Conservation (phyloP, 2,329 filamentous ascomycete species). For the Aspergillus brunneoviolaceus region DNA sequence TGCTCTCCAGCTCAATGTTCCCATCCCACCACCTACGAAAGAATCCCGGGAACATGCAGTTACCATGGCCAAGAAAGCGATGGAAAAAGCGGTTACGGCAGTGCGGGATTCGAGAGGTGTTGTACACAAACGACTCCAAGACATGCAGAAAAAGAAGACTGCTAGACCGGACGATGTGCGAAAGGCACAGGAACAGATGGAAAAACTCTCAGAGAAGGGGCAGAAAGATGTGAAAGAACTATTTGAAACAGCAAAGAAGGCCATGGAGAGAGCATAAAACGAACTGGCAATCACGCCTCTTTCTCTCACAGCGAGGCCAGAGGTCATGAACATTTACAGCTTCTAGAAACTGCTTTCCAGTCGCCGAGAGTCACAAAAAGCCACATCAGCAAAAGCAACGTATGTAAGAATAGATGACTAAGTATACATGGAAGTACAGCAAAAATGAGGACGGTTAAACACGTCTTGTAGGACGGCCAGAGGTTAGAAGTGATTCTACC, state of each 20-base stretch:
- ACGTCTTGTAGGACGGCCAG: constrained; percentile 29
- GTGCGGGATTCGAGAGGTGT: constrained; percentile 45
- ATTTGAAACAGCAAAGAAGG: constrained; percentile 44
- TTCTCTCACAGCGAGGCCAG: not conserved
- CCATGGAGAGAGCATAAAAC: constrained; percentile 34
- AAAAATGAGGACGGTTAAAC: constrained; percentile 13
- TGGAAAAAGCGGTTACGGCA: constrained; percentile 42
- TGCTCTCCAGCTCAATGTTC: constrained; percentile 45
- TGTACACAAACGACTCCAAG: constrained; percentile 47
- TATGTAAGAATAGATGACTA: constrained; percentile 12
- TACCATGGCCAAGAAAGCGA: constrained; percentile 41
- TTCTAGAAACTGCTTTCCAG: not conserved
- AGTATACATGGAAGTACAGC: not conserved
- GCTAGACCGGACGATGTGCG: constrained; percentile 47
- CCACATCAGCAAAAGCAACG: not conserved
- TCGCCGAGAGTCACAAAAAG: not conserved
- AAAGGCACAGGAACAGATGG: constrained; percentile 50
- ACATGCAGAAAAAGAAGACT: constrained; percentile 45
- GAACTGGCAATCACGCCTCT: not conserved
- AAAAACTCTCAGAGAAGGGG: constrained; percentile 48
- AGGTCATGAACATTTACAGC: not conserved
- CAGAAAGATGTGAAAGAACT: constrained; percentile 48
- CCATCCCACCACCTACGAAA: constrained; percentile 48
- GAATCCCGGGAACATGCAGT: constrained; percentile 47
- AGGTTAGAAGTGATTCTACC: constrained; percentile 37